phyloP scores from a whole-genome alignment of 441 rosid species.

The Melastoma candidum region DNA sequence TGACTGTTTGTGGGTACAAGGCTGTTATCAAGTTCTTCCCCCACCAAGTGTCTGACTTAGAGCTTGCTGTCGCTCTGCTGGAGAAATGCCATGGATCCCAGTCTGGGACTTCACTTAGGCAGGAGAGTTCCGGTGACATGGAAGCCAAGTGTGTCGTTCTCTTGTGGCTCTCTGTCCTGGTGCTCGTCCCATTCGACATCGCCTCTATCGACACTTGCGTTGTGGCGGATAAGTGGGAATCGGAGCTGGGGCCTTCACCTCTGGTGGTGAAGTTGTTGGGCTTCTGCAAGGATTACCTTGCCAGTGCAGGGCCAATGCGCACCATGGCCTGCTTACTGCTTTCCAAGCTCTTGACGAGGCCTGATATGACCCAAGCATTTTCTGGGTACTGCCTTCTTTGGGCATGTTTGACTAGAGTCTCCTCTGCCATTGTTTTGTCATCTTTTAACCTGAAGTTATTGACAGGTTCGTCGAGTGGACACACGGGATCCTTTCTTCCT shows the following conservation, averaged over 20 bases:
- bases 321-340: constrained; percentile 73
- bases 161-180: constrained; percentile 90
- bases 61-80: constrained; percentile 71
- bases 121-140: constrained; percentile 96
- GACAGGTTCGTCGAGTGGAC: constrained; percentile 82
- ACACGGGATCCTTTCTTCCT: constrained; percentile 59
- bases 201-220: constrained; percentile 82
- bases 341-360: constrained; percentile 78
- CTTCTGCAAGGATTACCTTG: constrained; percentile 76
- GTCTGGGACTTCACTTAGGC: constrained; percentile 56
- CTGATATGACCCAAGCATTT: constrained; percentile 82
- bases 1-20: constrained; percentile 90
- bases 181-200: constrained; percentile 90
- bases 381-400: constrained; percentile 35
- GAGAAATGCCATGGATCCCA: constrained; percentile 61
- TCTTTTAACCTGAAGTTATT: not conserved
- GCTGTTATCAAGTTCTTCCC: constrained; percentile 84
- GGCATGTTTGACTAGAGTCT: not conserved
- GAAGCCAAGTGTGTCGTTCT: constrained; percentile 83
- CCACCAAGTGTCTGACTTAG: constrained; percentile 87
- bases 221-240: constrained; percentile 26
- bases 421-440: not conserved
- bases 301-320: constrained; percentile 90
- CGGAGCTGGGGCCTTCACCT: constrained; percentile 52
- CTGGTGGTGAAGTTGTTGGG: constrained; percentile 60